These are phyloP conservation scores for Sherardia arvensis DNA, from an alignment of 257 asterid genomes.

Conservation along the genomic window DNA sequence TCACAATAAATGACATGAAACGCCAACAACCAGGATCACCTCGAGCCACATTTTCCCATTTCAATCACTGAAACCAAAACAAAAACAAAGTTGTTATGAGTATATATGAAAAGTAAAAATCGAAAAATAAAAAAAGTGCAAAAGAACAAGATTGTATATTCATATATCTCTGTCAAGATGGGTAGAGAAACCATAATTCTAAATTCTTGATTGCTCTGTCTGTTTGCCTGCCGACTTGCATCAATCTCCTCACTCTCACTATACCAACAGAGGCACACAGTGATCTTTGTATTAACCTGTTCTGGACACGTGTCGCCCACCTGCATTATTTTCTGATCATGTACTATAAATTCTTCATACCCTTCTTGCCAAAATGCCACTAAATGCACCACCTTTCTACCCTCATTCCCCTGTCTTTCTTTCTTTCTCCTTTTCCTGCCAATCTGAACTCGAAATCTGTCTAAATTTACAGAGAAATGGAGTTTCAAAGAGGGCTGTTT, in stretches of 20 bases:
- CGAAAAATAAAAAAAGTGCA: not conserved
- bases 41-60: not conserved
- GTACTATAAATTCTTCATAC: slow-evolving; percentile 38
- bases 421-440: slow-evolving; percentile 2
- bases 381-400: slow-evolving; percentile 4
- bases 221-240: not conserved
- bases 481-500: slow-evolving; percentile 3
- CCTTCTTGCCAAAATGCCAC: slow-evolving; percentile 9
- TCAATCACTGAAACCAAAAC: not conserved
- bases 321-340: slow-evolving; percentile 10
- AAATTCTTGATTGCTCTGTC: not conserved
- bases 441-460: not conserved
- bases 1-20: not conserved
- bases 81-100: not conserved
- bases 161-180: slow-evolving; percentile 14
- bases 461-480: slow-evolving; percentile 23
- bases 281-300: slow-evolving; percentile 23
- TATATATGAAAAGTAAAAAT: not conserved
- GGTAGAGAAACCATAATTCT: slow-evolving; percentile 5
- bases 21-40: not conserved
- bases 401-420: not conserved
- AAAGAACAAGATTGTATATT: slow-evolving; percentile 10
- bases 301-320: slow-evolving; percentile 32
- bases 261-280: slow-evolving; percentile 5
- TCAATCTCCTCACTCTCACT: not conserved